Conservation (phyloP, 202 grass and related monocot genomes). For the Setaria viridis region DNA sequence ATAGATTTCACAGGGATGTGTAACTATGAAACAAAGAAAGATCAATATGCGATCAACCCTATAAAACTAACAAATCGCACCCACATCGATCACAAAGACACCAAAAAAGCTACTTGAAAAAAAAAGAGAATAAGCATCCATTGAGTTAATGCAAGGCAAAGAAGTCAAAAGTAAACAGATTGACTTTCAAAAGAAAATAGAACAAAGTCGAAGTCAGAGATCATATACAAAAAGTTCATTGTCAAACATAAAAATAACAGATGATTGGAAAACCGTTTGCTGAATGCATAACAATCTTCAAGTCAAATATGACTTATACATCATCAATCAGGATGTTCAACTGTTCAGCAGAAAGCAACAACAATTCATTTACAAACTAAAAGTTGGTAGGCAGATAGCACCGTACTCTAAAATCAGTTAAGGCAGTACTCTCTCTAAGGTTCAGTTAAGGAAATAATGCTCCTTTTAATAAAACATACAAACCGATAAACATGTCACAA, state of each 20-base stretch:
- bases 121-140: background rate
- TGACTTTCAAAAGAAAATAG: slow-evolving; percentile 46
- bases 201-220: slow-evolving; percentile 49
- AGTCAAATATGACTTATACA: slow-evolving; percentile 50
- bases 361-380: background rate
- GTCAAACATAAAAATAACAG: slow-evolving; percentile 38
- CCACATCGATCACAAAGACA: background rate
- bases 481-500: background rate
- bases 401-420: background rate
- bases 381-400: slow-evolving; percentile 3
- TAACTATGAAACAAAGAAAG: slow-evolving; percentile 30
- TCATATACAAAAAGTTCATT: slow-evolving; percentile 40
- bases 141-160: slow-evolving; percentile 20
- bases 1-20: slow-evolving; percentile 11
- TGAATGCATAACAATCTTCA: slow-evolving; percentile 31
- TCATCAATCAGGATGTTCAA: slow-evolving; percentile 26
- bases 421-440: background rate
- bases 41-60: background rate
- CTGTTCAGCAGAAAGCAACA: slow-evolving; percentile 38
- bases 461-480: slow-evolving; percentile 16
- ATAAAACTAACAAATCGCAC: background rate
- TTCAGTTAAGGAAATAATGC: background rate
- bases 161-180: slow-evolving; percentile 50
- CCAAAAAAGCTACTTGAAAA: too few species aligned
- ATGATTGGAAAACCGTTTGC: slow-evolving; percentile 8